A percentile compares a stretch with the other conserved stretches of the same genome.
Evolutionary conservation across 2,329 filamentous ascomycete genomes (phyloP).

Genomic region (Purpureocillium lavendulum): DNA sequence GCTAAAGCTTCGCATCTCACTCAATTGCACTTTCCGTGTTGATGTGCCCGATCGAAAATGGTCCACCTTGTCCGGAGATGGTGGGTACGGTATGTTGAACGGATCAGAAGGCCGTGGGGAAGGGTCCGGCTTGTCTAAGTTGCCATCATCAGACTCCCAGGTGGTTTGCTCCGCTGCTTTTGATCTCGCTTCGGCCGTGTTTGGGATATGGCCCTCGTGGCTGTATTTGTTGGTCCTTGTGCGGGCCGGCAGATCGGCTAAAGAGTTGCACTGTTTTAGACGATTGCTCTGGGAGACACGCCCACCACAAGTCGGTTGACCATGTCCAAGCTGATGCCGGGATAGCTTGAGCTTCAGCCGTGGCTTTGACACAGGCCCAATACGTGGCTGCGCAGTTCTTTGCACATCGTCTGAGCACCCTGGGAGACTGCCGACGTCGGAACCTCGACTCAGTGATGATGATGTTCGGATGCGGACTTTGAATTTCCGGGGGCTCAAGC

Average conservation of each 20-base stretch:
- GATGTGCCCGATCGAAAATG: constrained; percentile 6
- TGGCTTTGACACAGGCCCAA: constrained; percentile 12
- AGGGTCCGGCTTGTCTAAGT: constrained; percentile 4
- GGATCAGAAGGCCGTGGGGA: constrained; percentile 20
- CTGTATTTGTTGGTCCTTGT: constrained; percentile 7
- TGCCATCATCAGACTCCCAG: constrained; percentile 6
- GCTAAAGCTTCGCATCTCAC: constrained; percentile 7
- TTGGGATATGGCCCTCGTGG: not conserved
- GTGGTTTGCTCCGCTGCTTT: not conserved
- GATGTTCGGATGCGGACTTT: constrained; percentile 18
- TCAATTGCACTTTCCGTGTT: constrained; percentile 5
- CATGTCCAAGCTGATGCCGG: constrained; percentile 16
- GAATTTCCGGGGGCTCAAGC: constrained; percentile 13
- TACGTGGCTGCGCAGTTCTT: constrained; percentile 1
- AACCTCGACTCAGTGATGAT: constrained; percentile 6
- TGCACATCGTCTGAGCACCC: not conserved
- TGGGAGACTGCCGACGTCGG: not conserved
- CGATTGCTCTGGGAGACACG: constrained; percentile 12
- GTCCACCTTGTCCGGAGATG: constrained; percentile 10
- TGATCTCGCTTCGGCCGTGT: not conserved
- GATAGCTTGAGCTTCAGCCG: constrained; percentile 25
- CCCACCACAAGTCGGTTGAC: constrained; percentile 6
- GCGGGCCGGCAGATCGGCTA: constrained; percentile 18
- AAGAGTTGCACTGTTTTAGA: constrained; percentile 23
- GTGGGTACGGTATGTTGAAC: constrained; percentile 25